Conservation (phyloP, 1,284 basidiomycete genomes). For the Pisolithus thermaeus region DNA sequence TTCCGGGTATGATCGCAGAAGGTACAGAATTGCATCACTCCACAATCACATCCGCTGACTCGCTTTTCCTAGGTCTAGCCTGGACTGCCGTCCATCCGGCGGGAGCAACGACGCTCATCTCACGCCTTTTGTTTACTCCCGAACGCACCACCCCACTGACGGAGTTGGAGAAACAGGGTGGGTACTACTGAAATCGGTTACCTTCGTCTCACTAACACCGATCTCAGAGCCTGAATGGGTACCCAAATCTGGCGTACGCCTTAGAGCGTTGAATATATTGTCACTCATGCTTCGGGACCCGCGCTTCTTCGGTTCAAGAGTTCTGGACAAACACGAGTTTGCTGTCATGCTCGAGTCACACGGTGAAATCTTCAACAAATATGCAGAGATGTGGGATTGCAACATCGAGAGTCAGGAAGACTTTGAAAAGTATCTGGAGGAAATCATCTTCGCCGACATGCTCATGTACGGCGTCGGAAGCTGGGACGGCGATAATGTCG, state of each 20-base stretch:
- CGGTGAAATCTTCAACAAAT: conserved; percentile 25
- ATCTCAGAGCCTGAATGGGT: conserved; percentile 16
- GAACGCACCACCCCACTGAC: conserved; percentile 25
- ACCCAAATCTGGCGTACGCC: conserved; percentile 17
- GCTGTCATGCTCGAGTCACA: conserved; percentile 26
- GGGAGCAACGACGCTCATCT: conserved; percentile 24
- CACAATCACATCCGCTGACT: background rate
- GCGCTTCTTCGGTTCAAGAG: conserved; percentile 22
- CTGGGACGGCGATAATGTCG: conserved; percentile 20
- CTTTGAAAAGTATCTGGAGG: conserved; percentile 25
- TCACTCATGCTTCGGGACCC: conserved; percentile 35
- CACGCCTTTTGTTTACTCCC: conserved; percentile 25
- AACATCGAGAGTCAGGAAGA: conserved; percentile 23
- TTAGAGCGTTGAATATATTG: conserved; percentile 35
- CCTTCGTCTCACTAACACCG: conserved; percentile 1
- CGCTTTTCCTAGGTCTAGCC: conserved; percentile 34
- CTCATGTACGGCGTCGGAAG: conserved; percentile 32
- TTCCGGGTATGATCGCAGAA: conserved; percentile 60
- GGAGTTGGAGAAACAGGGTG: conserved; percentile 16
- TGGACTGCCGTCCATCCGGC: conserved; percentile 37
- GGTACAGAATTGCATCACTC: conserved; percentile 30
- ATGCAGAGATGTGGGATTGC: conserved; percentile 28
- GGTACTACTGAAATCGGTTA: background rate
- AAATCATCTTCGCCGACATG: conserved; percentile 25
- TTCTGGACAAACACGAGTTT: conserved; percentile 26